Evolutionary conservation across 371 early-diverging fungal genomes (phyloP).

Genomic region (Rhizopus sp.): DNA sequence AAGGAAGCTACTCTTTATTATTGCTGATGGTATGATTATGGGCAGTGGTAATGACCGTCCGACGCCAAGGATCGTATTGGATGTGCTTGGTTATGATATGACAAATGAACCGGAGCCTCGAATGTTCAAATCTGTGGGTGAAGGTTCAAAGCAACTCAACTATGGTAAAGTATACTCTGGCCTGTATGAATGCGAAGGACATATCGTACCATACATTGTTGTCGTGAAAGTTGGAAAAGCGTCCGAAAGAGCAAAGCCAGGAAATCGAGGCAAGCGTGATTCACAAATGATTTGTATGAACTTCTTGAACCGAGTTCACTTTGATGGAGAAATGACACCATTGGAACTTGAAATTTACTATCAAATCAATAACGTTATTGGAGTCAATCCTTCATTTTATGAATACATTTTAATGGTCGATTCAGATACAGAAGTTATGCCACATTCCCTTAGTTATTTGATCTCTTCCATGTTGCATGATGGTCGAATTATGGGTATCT

Average conservation of each 20-base stretch:
- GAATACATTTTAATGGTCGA: conserved; percentile 95
- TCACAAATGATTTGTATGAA: conserved; percentile 98
- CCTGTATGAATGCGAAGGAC: conserved; percentile 84
- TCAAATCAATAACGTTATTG: conserved; percentile 81
- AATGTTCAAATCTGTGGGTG: conserved; percentile 88
- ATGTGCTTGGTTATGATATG: conserved; percentile 88
- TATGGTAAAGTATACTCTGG: conserved; percentile 97
- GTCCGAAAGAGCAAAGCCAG: conserved; percentile 75
- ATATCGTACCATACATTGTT: conserved; percentile 90
- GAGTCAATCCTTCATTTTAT: conserved; percentile 84
- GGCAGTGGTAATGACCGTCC: conserved; percentile 95
- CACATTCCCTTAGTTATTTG: conserved; percentile 77
- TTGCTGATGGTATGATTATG: conserved; percentile 89
- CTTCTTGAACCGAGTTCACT: conserved; percentile 97
- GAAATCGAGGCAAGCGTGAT: conserved; percentile 99
- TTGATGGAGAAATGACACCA: conserved; percentile 82
- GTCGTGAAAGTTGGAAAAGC: conserved; percentile 90
- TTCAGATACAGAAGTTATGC: conserved; percentile 89
- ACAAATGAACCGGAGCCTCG: conserved; percentile 84
- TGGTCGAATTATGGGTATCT: conserved; percentile 83
- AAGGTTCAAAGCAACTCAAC: conserved; percentile 87
- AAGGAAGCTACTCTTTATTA: conserved; percentile 89
- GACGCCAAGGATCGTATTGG: conserved; percentile 94
- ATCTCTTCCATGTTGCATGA: conserved; percentile 85
- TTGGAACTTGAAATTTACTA: conserved; percentile 91